phyloP scores from a whole-genome alignment of 2,329 filamentous ascomycete species.

The Xylariaceae sp. region DNA sequence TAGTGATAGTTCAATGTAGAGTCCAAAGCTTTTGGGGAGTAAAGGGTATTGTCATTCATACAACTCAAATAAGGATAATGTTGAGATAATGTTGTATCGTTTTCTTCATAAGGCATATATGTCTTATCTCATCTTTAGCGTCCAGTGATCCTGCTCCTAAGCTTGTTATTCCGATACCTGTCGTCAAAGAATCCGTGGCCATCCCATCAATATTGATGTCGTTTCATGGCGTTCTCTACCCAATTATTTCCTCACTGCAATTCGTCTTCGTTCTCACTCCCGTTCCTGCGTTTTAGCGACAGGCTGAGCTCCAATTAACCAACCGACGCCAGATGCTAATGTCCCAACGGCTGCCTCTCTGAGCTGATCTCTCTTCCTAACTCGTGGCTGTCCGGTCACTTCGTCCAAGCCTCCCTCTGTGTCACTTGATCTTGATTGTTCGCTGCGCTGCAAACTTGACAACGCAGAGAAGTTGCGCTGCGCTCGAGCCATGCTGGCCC shows the following conservation, averaged over 20 bases:
- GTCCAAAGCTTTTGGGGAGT: no score
- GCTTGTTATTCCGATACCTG: no score
- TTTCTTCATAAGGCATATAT: no score
- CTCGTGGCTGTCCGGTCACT: slow-evolving; percentile 41
- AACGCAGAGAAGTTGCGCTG: slow-evolving; percentile 63
- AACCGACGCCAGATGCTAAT: slow-evolving; percentile 69
- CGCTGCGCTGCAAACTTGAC: slow-evolving; percentile 55
- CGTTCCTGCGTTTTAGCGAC: slow-evolving; percentile 38
- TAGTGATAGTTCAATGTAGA: no score
- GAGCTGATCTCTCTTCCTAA: slow-evolving; percentile 75
- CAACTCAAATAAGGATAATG: no score
- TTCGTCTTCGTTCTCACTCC: slow-evolving; percentile 21
- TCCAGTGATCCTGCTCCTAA: no score
- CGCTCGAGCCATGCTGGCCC: slow-evolving; percentile 64
- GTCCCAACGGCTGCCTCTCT: slow-evolving; percentile 71
- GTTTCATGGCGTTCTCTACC: not conserved
- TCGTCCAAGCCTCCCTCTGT: slow-evolving; percentile 33
- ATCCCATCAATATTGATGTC: not conserved
- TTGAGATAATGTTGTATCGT: no score
- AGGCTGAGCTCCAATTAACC: slow-evolving; percentile 66
- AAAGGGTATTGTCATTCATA: no score
- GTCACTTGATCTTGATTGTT: slow-evolving; percentile 46
- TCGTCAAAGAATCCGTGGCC: not conserved
- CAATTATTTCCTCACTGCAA: not conserved
- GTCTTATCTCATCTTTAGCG: no score